Conservation (phyloP, 2,329 filamentous ascomycete genomes). For the Claviceps pazoutovae region DNA sequence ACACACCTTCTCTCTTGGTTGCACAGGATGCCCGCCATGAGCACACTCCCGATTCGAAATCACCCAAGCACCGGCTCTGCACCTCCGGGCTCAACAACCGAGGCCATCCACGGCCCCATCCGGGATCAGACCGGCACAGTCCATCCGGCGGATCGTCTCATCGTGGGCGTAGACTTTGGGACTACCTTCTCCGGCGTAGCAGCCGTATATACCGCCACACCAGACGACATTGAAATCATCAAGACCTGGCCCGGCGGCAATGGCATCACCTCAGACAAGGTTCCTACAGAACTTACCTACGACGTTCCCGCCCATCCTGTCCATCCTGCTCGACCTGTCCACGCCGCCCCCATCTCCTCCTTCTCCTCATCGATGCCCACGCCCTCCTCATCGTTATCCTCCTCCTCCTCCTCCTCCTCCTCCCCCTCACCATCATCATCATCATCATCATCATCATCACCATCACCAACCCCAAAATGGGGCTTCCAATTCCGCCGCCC, state of each 20-base stretch:
- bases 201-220: slow-evolving; percentile 59
- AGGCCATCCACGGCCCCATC: slow-evolving; percentile 48
- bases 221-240: slow-evolving; percentile 71
- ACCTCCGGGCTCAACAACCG: slow-evolving; percentile 41
- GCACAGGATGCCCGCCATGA: slow-evolving; percentile 26
- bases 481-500: slow-evolving; percentile 71
- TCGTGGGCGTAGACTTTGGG: slow-evolving; percentile 71
- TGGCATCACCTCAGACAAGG: slow-evolving; percentile 78
- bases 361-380: too few relatives aligned
- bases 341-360: too few relatives aligned
- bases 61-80: slow-evolving; percentile 37
- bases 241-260: slow-evolving; percentile 76
- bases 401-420: too few relatives aligned
- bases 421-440: too few relatives aligned
- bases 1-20: too few relatives aligned
- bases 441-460: too few relatives aligned
- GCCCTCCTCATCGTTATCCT: too few relatives aligned
- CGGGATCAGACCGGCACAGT: slow-evolving; percentile 40
- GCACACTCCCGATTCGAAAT: slow-evolving; percentile 36
- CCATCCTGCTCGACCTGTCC: background rate
- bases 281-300: slow-evolving; percentile 65
- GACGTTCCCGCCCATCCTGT: slow-evolving; percentile 21
- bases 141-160: slow-evolving; percentile 46
- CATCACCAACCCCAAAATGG: slow-evolving; percentile 47
- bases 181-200: slow-evolving; percentile 73